phyloP scores from a whole-genome alignment of 768 basidiomycete genomes.

The Trametopsis cervina region DNA sequence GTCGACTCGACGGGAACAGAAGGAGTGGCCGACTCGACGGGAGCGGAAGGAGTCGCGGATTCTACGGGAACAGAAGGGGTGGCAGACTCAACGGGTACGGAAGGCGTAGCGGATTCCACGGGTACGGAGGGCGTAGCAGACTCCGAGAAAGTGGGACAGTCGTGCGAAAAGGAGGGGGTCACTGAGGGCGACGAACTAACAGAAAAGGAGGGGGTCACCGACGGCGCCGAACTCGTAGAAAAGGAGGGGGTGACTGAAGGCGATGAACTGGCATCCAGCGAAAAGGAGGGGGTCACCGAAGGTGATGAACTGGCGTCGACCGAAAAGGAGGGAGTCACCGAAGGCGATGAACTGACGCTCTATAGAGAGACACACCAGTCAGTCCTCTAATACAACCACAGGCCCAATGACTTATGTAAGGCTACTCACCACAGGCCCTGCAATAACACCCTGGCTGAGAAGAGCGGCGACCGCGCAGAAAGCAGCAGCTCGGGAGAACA shows the following conservation, averaged over 20 bases:
- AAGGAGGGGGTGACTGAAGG: background rate
- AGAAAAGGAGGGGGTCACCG: background rate
- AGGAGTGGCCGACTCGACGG: slow-evolving; percentile 10
- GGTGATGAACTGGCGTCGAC: background rate
- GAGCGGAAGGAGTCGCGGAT: slow-evolving; percentile 20
- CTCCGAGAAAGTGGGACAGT: background rate
- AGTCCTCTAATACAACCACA: background rate
- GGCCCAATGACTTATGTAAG: background rate
- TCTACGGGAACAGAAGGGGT: slow-evolving; percentile 20
- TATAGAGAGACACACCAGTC: background rate
- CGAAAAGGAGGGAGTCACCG: background rate
- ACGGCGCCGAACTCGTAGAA: background rate
- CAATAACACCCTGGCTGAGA: background rate
- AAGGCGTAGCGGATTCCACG: background rate
- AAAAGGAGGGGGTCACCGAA: background rate
- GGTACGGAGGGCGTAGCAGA: background rate
- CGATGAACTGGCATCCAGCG: background rate
- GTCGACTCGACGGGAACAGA: no score
- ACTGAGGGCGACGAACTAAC: background rate
- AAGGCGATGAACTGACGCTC: background rate
- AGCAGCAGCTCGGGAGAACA: background rate
- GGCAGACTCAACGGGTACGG: slow-evolving; percentile 14
- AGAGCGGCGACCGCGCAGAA: background rate
- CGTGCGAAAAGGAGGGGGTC: background rate
- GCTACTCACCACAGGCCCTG: background rate